Evolutionary conservation across 2,329 filamentous ascomycete species (phyloP).

Genomic region (Nemania serpens): DNA sequence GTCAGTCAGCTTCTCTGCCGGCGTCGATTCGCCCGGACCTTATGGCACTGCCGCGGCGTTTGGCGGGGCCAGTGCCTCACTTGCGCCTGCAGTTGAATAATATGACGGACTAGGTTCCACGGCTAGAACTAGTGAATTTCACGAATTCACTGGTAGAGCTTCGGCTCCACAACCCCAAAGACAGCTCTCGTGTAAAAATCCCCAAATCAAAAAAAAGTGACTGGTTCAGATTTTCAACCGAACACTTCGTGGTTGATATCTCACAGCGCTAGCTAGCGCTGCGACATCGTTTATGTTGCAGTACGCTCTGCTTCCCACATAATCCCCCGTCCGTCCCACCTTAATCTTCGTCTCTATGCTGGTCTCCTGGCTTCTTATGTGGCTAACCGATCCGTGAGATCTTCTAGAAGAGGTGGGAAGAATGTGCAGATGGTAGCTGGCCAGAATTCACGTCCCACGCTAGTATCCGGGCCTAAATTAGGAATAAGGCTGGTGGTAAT

Average conservation of each 20-base stretch:
- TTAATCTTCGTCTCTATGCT: conserved; percentile 12
- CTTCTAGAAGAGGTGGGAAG: conserved; percentile 39
- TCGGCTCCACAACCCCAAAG: neutral
- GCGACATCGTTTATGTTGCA: conserved; percentile 12
- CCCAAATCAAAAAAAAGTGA: neutral
- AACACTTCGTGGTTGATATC: conserved; percentile 1
- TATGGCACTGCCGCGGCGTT: conserved; percentile 30
- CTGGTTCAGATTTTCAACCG: neutral
- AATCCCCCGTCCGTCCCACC: conserved; percentile 6
- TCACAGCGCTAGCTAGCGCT: conserved; percentile 8
- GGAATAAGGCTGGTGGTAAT: conserved; percentile 35
- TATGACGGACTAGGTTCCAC: conserved; percentile 12
- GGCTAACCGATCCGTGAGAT: conserved; percentile 30
- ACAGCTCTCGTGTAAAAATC: neutral
- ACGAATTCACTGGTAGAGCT: neutral
- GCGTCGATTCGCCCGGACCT: conserved; percentile 24
- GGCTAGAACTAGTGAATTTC: neutral
- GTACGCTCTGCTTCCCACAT: neutral
- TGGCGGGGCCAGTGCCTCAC: conserved; percentile 31
- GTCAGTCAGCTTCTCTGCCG: neutral
- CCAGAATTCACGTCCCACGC: conserved; percentile 30
- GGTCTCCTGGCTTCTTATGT: conserved; percentile 26
- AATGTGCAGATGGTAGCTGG: conserved; percentile 31
- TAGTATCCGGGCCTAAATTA: conserved; percentile 34
- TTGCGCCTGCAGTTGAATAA: conserved; percentile 18